Base-by-base conservation (phyloP, 2,329 filamentous ascomycete genomes). In the Penicillium occitanis region DNA sequence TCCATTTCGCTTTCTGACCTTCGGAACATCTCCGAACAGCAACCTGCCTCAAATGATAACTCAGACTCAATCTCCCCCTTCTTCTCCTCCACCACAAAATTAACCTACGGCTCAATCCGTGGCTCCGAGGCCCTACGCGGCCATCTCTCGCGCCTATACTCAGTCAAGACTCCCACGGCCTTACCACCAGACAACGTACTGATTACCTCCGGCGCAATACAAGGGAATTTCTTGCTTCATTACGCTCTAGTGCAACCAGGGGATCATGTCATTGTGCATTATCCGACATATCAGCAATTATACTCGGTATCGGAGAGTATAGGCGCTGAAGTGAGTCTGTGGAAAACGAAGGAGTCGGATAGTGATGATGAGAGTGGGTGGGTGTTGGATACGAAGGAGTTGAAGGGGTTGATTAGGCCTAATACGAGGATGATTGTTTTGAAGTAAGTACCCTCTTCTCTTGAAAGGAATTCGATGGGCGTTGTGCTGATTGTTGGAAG, bases 221-320 rank as follows among this genome's bases (percentile, higher is more conserved):
- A 87, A 5, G 92, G 92, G n/a, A 96, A 96, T 73, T 91, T 92
- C 71, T 79, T 95, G n/a, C 80, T 88, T 2, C 84, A 95, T 7
- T 93, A 93, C 75, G 83, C 89, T 0, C 81, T 95, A 6, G 75
- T 95, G 1, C 86, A 87, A 0, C 86, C 88, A 0, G 90, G 88
- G 0, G 91, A 96, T 73, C 92, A 96, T 82, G 90, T 94, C 57
- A 85, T 96, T 66, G 95, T 91, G 73, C 90, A 95, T 66, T 91
- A 93, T 74, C 92, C 93, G 13, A 94, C 91, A 0, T 96, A 95
- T 72, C 91, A 95, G 75, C 91, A 95, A 72, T 84, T 96, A 1
- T 95, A 94, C 73, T 82, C 87, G 10, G 86, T 96, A 0, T 91
- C 92, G 0, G 83, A 84, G 70, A 90, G 88, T 44, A 79, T 96